Evolutionary conservation across 805 yeast species (phyloP).

Genomic region (Candida broadrunensis): DNA sequence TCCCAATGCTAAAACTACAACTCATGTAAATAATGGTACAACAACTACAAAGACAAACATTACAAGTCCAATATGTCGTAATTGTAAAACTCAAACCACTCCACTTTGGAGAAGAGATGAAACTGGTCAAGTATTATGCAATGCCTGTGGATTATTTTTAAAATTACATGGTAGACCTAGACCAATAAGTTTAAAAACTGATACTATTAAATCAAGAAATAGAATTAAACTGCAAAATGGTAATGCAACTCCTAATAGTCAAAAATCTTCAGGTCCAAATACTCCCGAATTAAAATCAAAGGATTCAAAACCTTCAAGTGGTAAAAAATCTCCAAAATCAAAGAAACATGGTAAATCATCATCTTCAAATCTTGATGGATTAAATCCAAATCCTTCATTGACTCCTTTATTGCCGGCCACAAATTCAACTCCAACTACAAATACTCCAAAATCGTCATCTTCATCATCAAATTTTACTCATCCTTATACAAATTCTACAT

Average conservation of each 20-base stretch:
- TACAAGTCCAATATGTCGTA: conserved; percentile 73
- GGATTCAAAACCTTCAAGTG: conserved; percentile 19
- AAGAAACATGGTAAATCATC: conserved; percentile 3
- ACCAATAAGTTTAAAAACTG: conserved; percentile 88
- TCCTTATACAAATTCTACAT: not conserved
- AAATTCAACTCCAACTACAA: conserved; percentile 2
- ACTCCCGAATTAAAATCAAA: conserved; percentile 57
- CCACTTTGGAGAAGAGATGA: conserved; percentile 96
- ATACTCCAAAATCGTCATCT: conserved; percentile 16
- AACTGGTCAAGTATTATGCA: conserved; percentile 72
- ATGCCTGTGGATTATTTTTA: conserved; percentile 88
- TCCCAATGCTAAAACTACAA: conserved; percentile 64
- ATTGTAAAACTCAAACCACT: conserved; percentile 89
- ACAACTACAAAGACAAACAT: conserved; percentile 64
- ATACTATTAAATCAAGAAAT: conserved; percentile 87
- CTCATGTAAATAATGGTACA: conserved; percentile 56
- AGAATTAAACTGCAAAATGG: conserved; percentile 57
- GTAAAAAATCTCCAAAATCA: conserved; percentile 22
- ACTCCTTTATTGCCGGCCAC: conserved; percentile 29
- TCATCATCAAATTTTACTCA: conserved; percentile 1
- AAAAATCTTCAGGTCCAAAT: conserved; percentile 44
- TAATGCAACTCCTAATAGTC: conserved; percentile 16
- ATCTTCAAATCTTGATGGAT: conserved; percentile 5
- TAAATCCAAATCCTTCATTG: conserved; percentile 9
- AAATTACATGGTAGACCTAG: conserved; percentile 91